A percentile compares a stretch with the other conserved stretches of the same genome.
Evolutionary conservation across 129 eudicot genomes (phyloP).

Genomic region (Flaveria trinervia): DNA sequence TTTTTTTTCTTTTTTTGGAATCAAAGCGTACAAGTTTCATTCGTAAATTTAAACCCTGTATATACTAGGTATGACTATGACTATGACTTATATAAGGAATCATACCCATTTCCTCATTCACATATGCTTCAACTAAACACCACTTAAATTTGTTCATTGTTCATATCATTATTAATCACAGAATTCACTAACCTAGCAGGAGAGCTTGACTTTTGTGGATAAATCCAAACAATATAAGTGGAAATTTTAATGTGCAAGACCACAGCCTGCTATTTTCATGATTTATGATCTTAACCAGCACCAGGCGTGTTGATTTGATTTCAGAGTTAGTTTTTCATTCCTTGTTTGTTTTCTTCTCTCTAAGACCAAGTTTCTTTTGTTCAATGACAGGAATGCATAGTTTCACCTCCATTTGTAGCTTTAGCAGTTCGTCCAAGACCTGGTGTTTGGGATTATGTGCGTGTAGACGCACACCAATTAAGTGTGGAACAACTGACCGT

Average conservation of each 20-base stretch:
- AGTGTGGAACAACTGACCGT: slow-evolving; percentile 78
- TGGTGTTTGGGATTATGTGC: slow-evolving; percentile 97
- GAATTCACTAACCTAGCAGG: slow-evolving; percentile 12
- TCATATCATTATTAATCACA: slow-evolving; percentile 10
- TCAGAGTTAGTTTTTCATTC: neutral
- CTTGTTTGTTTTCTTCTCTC: slow-evolving; percentile 7
- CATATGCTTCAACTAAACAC: neutral
- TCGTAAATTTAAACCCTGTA: too few relatives aligned
- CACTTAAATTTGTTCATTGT: neutral
- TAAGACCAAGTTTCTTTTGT: slow-evolving; percentile 14
- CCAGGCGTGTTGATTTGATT: slow-evolving; percentile 1
- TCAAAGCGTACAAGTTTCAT: too few relatives aligned
- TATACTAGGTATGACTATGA: too few relatives aligned
- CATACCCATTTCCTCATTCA: neutral
- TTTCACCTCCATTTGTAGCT: slow-evolving; percentile 94
- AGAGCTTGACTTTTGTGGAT: slow-evolving; percentile 1
- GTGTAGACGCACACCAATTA: slow-evolving; percentile 77
- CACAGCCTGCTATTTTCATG: neutral
- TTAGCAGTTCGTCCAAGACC: slow-evolving; percentile 96
- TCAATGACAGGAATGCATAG: slow-evolving; percentile 75
- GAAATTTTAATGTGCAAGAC: neutral
- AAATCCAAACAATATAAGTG: neutral
- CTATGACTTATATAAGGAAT: too few relatives aligned
- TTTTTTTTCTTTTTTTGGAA: too few relatives aligned
- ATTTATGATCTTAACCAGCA: slow-evolving; percentile 7